These are phyloP conservation scores for Thelephora ganbajun DNA, from an alignment of 768 basidiomycete genomes.

Conservation along the genomic window DNA sequence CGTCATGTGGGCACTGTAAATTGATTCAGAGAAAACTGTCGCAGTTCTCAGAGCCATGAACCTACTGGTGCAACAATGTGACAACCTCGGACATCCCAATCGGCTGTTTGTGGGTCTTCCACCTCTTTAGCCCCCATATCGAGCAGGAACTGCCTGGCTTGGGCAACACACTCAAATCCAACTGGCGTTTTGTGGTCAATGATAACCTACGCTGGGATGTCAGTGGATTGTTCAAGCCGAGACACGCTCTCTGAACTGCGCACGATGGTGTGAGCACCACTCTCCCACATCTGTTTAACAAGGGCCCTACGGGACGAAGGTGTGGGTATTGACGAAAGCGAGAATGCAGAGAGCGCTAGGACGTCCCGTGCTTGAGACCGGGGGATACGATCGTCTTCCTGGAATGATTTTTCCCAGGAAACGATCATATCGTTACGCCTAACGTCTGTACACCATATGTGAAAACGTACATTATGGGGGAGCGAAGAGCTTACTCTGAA, in stretches of 20 bases:
- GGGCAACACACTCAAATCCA: conserved; percentile 70
- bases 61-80: conserved; percentile 86
- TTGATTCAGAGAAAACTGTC: conserved; percentile 3
- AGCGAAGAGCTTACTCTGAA: conserved; percentile 29
- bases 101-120: conserved; percentile 28
- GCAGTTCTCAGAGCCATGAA: conserved; percentile 8
- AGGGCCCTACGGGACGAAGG: conserved; percentile 46
- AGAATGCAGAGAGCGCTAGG: conserved; percentile 76
- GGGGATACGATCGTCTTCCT: conserved; percentile 28
- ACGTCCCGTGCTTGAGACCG: conserved; percentile 31
- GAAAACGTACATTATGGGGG: conserved; percentile 3
- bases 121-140: conserved; percentile 43
- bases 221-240: not conserved
- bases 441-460: conserved; percentile 23
- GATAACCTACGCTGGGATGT: conserved; percentile 38
- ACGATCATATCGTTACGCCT: conserved; percentile 29
- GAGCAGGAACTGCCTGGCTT: conserved; percentile 65
- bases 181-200: conserved; percentile 69
- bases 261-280: conserved; percentile 77
- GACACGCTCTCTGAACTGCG: not conserved
- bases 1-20: conserved; percentile 81
- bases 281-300: conserved; percentile 82
- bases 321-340: conserved; percentile 59
- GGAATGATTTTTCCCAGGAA: conserved; percentile 46
- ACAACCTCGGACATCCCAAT: conserved; percentile 33